A percentile compares a stretch with the other conserved stretches of the same genome.
These are phyloP conservation scores for Hericium erinaceus DNA, from an alignment of 768 basidiomycete genomes.

Conservation along the genomic window DNA sequence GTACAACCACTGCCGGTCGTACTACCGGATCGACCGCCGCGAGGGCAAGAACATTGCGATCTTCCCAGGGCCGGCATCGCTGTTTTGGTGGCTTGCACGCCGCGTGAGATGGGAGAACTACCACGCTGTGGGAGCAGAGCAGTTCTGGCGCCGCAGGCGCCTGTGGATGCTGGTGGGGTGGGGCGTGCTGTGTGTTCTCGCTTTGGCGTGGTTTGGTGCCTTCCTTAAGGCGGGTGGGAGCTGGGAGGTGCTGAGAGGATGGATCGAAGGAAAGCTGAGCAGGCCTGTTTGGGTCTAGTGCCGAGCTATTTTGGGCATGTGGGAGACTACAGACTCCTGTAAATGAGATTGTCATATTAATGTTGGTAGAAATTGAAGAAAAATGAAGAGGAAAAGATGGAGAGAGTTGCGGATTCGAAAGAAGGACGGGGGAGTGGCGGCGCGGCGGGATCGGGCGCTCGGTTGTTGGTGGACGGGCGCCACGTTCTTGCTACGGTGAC, in stretches of 20 bases:
- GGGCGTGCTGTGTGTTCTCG: not conserved
- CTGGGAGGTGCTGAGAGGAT: not conserved
- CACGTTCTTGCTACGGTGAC: not conserved
- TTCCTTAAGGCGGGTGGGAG: not conserved
- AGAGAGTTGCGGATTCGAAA: no score
- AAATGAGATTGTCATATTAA: no score
- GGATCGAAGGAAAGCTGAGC: conserved; percentile 1
- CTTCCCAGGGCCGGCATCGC: conserved; percentile 43
- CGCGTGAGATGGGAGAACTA: conserved; percentile 35
- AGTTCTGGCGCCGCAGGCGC: conserved; percentile 20
- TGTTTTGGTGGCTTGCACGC: conserved; percentile 45
- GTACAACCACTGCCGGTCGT: conserved; percentile 46
- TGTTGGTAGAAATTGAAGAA: no score
- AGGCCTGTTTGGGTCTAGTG: not conserved
- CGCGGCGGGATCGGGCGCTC: no score
- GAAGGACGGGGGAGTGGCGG: no score
- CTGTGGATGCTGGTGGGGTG: not conserved
- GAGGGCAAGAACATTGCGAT: conserved; percentile 34
- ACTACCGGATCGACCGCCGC: conserved; percentile 34
- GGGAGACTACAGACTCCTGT: no score
- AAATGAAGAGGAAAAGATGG: no score
- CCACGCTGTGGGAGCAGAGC: conserved; percentile 30
- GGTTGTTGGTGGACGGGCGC: no score
- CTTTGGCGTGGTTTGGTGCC: not conserved
- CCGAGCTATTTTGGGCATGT: no score